Evolutionary conservation across 2,329 filamentous ascomycete genomes (phyloP).

Genomic region (Biscogniauxia marginata): DNA sequence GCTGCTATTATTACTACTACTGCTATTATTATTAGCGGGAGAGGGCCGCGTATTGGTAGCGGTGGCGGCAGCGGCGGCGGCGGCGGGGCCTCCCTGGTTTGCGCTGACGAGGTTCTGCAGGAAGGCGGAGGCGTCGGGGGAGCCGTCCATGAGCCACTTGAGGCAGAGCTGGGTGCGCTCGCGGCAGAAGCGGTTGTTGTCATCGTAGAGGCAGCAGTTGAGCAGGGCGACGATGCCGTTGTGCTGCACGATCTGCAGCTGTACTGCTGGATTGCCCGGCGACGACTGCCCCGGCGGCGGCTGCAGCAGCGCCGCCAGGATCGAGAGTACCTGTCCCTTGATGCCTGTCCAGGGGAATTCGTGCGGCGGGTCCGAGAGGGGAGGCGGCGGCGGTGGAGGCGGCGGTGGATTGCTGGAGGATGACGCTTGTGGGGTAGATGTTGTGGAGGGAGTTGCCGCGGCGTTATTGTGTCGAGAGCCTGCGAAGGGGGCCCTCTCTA

Average conservation of each 20-base stretch:
- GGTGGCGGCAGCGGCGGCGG: conserved; percentile 37
- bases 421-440: conserved; percentile 27
- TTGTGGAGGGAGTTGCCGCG: conserved; percentile 23
- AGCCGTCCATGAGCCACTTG: conserved; percentile 79
- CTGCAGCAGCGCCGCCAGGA: conserved; percentile 85
- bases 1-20: conserved; percentile 26
- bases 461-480: conserved; percentile 32
- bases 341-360: conserved; percentile 70
- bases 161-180: conserved; percentile 86
- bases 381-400: conserved; percentile 44
- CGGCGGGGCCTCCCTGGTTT: conserved; percentile 17
- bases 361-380: conserved; percentile 62
- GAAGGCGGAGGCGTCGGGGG: conserved; percentile 69
- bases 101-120: conserved; percentile 60
- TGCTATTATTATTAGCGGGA: conserved; percentile 12
- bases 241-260: conserved; percentile 81
- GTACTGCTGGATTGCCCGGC: conserved; percentile 70
- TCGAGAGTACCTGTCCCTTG: conserved; percentile 89
- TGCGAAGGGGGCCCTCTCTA: conserved; percentile 75
- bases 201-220: conserved; percentile 87
- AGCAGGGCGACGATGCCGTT: conserved; percentile 85
- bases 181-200: conserved; percentile 90
- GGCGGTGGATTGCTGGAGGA: conserved; percentile 38
- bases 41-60: too few species aligned
- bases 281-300: conserved; percentile 64